phyloP scores from a whole-genome alignment of 306 rosid species.

The Trichosanthes truncata region DNA sequence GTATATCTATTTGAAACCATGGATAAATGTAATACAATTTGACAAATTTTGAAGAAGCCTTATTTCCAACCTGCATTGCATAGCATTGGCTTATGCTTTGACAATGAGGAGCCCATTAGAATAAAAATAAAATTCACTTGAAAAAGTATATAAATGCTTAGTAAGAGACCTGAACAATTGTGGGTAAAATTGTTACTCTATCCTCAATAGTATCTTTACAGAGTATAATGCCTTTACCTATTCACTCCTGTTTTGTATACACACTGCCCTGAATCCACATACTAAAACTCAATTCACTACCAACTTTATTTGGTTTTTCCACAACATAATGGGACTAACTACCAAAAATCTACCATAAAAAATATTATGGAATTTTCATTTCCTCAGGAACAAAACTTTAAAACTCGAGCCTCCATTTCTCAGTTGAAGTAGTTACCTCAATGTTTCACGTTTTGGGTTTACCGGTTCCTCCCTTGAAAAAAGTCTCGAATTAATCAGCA shows the following conservation, averaged over 20 bases:
- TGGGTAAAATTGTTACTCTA: conserved; percentile 22
- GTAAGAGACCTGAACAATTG: conserved; percentile 15
- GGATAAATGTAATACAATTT: too few relatives aligned
- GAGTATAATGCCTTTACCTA: conserved; percentile 40
- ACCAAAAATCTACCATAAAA: conserved; percentile 22
- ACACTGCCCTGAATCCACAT: conserved; percentile 53
- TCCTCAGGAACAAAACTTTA: conserved; percentile 60
- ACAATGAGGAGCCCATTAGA: neutral
- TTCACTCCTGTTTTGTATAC: conserved; percentile 58
- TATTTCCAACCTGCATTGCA: neutral
- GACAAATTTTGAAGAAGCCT: too few relatives aligned
- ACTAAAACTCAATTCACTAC: conserved; percentile 16
- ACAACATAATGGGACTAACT: conserved; percentile 22
- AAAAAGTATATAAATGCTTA: conserved; percentile 11
- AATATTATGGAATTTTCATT: conserved; percentile 12
- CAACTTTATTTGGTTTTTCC: conserved; percentile 6
- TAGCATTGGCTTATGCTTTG: neutral
- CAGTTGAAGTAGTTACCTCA: conserved; percentile 6
- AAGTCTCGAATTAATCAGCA: conserved; percentile 30
- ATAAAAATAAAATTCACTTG: neutral
- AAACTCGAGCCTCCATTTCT: conserved; percentile 30
- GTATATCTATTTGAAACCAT: too few relatives aligned
- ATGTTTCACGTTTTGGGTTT: neutral
- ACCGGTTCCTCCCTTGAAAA: neutral
- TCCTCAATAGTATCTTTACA: conserved; percentile 48